Evolutionary conservation across 257 asterid genomes (phyloP).

Genomic region (Paraleonurus japonicus): DNA sequence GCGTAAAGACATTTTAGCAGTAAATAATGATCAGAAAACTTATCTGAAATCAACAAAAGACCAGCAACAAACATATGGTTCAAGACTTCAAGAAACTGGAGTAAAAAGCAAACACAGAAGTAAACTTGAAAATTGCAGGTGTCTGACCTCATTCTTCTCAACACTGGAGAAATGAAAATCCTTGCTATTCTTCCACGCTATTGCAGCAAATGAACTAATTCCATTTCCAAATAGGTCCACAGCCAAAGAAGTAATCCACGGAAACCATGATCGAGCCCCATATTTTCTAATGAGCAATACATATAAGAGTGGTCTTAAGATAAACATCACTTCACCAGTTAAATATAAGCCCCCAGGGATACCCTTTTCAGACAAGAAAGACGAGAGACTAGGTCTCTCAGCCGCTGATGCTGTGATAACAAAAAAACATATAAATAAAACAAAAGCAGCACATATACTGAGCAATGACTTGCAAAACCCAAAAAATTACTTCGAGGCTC

Average conservation of each 20-base stretch:
- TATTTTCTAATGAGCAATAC: conserved; percentile 73
- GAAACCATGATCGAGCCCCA: conserved; percentile 81
- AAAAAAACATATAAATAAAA: conserved; percentile 8
- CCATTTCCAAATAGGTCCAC: conserved; percentile 77
- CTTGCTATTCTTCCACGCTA: conserved; percentile 32
- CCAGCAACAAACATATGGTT: not conserved
- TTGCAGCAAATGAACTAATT: conserved; percentile 48
- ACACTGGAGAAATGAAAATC: conserved; percentile 44
- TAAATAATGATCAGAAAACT: not conserved
- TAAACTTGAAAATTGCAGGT: not conserved
- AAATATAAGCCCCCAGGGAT: conserved; percentile 71
- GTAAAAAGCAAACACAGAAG: not conserved
- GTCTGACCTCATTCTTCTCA: conserved; percentile 79
- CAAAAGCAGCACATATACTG: not conserved
- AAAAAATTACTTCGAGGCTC: conserved; percentile 58
- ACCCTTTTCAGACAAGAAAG: conserved; percentile 72
- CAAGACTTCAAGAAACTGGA: not conserved
- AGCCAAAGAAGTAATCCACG: conserved; percentile 73
- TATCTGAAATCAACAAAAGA: not conserved
- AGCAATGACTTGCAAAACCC: not conserved
- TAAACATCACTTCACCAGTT: conserved; percentile 80
- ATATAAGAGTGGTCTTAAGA: conserved; percentile 79
- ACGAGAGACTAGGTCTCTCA: conserved; percentile 49
- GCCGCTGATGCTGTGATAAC: conserved; percentile 39
- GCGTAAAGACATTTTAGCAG: not conserved